Evolutionary conservation across 1,284 basidiomycete genomes (phyloP), one percentile per base, ranked within the genome.

Genomic region (Apiotrichum akiyoshidainum): DNA sequence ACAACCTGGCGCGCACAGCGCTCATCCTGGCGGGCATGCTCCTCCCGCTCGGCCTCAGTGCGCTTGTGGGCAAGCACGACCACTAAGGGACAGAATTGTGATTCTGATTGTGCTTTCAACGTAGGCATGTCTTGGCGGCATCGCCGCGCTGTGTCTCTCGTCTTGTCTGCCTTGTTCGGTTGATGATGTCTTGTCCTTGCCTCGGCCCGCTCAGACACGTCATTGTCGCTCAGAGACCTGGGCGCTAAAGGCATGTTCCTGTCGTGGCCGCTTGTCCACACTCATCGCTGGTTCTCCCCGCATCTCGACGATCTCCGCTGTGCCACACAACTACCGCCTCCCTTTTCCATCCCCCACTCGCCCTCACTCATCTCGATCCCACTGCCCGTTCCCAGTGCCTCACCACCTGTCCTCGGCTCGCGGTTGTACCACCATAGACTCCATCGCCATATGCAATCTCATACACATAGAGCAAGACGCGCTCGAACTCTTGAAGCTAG

Each of bases 11-110:
- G 37, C 82, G 88, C 31, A 80, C 84, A 8, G 63, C 78, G 9
- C 74, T 89, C 37, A 81, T 89, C 49, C 70, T 86, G 1, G 60
- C 79, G 17, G 90, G 90, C 4, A 90, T 92, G 80, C 81, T 89
- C 57, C 77, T 85, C 35, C 90, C 90, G 8, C 81, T 84, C 41
- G 47, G 81, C 11, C 73, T 87, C 60, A 79, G 81, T 49, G 71
- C 70, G 39, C 40, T 85, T 12, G 72, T 85, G 8, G 82, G 81
- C 16, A 83, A 86, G 60, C 61, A 63, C 54, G 63, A 60, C 19
- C 68, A 74, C 59, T 69, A 52, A 57, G 19, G 8, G 26, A 12
- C 12, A 39, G 16, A 12, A 39, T 12, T 39, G 16, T 10, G 16
- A 39, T 16, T 13, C 11, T 13, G 16, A 12, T 13, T 13, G 37